Evolutionary conservation across 2,329 filamentous ascomycete species (phyloP).

Genomic region (Cercospora beticola): DNA sequence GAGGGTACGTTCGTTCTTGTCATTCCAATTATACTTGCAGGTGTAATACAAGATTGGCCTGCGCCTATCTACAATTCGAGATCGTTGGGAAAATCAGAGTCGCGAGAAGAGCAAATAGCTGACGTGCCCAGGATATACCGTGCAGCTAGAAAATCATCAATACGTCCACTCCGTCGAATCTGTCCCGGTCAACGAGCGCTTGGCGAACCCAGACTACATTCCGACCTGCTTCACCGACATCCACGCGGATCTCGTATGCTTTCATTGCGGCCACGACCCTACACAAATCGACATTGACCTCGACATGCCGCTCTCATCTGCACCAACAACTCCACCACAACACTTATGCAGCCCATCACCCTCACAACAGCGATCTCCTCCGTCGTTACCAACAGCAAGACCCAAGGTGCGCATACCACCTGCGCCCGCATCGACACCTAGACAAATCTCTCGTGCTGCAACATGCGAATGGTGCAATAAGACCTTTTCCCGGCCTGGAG

Average conservation of each 20-base stretch:
- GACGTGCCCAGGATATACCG: neutral
- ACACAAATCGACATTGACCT: too few species aligned
- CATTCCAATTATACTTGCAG: neutral
- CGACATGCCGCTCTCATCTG: too few species aligned
- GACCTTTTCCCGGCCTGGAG: neutral
- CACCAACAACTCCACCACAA: neutral
- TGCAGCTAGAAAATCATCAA: neutral
- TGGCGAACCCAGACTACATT: neutral
- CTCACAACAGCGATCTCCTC: neutral
- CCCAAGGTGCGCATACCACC: neutral
- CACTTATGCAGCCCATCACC: neutral
- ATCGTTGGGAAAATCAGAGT: neutral
- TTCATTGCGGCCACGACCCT: too few species aligned
- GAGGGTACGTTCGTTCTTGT: neutral
- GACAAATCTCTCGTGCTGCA: neutral
- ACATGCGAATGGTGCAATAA: neutral
- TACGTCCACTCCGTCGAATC: neutral
- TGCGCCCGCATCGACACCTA: neutral
- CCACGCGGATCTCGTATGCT: too few species aligned
- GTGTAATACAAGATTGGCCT: neutral
- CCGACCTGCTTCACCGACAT: neutral
- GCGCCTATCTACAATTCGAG: neutral
- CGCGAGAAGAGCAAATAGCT: neutral
- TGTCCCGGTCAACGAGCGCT: neutral
- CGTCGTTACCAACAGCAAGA: neutral